Conservation (phyloP, 2,329 filamentous ascomycete species). For the Penicillium sp. region DNA sequence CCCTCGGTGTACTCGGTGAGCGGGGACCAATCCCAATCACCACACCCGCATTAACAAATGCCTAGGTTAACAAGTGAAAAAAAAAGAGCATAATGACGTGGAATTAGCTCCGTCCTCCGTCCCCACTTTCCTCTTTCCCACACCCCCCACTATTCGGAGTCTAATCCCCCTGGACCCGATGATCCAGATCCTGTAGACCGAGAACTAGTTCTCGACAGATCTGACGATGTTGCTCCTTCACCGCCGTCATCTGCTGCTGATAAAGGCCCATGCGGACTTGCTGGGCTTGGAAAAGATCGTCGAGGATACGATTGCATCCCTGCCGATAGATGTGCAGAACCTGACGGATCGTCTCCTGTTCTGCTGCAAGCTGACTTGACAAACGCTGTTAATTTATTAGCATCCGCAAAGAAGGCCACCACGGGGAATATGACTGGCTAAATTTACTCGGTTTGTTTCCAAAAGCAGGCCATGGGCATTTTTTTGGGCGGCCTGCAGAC, state of each 20-base stretch:
- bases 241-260: constrained; percentile 27
- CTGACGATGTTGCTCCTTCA: constrained; percentile 30
- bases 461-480: constrained; percentile 26
- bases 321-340: constrained; percentile 47
- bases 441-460: constrained; percentile 32
- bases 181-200: constrained; percentile 28
- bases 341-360: constrained; percentile 46
- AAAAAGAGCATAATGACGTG: neutral
- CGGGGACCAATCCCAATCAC: constrained; percentile 19
- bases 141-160: neutral
- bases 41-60: constrained; percentile 12
- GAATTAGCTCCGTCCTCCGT: neutral
- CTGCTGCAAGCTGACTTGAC: constrained; percentile 47
- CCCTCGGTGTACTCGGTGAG: constrained; percentile 21
- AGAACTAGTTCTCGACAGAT: constrained; percentile 32
- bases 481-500: constrained; percentile 19
- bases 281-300: constrained; percentile 44
- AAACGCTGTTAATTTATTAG: constrained; percentile 36
- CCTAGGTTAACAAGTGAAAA: neutral
- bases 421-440: neutral
- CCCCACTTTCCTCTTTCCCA: neutral
- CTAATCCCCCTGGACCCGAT: constrained; percentile 14
- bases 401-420: neutral
- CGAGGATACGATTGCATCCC: constrained; percentile 46
- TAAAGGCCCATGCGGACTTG: constrained; percentile 37